Base-by-base conservation (phyloP, 2,329 filamentous ascomycete genomes). In the Trichoderma arundinaceum region DNA sequence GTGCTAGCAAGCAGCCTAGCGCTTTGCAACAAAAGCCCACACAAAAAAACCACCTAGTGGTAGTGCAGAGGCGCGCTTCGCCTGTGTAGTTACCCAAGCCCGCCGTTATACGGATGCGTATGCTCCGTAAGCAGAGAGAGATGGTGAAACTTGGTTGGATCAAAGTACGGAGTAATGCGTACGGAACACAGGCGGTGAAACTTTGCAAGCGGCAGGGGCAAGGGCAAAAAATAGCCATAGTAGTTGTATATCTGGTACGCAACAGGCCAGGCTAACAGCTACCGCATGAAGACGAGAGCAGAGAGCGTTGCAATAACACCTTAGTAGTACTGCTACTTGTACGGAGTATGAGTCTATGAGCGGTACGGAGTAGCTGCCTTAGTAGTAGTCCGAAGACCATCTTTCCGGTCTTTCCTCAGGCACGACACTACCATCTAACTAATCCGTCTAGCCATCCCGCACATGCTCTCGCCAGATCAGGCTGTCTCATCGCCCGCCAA, bases 141-240 rank as follows among this genome's bases (percentile, higher is more conserved):
- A 53, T 44, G 51, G 60, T 64, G 60, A 64, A 64, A 64, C 60
- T 41, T 28, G 7, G 51, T 39, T 48, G 39, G 60, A 43, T n/a
- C 38, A 64, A 46, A 39, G 13, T 38, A 61, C 9, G 33, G 17
- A 53, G n/a, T 38, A 38, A n/a, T 6, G 15, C 2, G 28, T 19
- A 35, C 35, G 22, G 13, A 41, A 41, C 49, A 54, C 32, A 41
- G 41, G 60, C 60, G 60, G 60, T 64, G 39, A 64, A 56, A 19
- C 19, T 22, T 22, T 19, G 41, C 39, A 49, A 48, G 39, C 13
- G 6, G 32, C 57, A n/a, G 43, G 28, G 22, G 54, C 54, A 17
- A 28, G 12, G 53, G 17, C 53, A 57, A 44, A 44, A 28, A 44
- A n/a, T 38, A 43, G 44, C 19, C 43, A 15, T 49, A 17, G 17